Percentiles rank a stretch among this genome's conserved stretches.
Evolutionary conservation across 192 early-diverging fungal species (phyloP).

Genomic region (Backusella parvicylindrica): DNA sequence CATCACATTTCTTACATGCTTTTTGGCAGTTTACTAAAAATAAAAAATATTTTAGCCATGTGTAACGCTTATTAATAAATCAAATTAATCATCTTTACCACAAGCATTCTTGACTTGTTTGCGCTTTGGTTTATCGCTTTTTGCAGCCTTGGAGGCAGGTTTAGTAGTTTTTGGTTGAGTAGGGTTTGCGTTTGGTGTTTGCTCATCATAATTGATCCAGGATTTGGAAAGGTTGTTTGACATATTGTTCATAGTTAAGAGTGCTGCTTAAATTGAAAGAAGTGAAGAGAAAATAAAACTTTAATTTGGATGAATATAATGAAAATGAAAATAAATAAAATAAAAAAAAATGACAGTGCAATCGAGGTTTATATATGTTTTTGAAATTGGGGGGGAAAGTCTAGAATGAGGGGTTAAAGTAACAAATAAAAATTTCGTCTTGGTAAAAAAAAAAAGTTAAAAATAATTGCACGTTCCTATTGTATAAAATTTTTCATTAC

Average conservation of each 20-base stretch:
- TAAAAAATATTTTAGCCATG: not conserved
- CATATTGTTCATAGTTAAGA: conserved; percentile 7
- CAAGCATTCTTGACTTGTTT: conserved; percentile 91
- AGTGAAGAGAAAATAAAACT: conserved; percentile 1
- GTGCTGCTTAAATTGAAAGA: not conserved
- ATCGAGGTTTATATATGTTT: not conserved
- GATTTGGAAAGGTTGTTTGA: not conserved
- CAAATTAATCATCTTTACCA: conserved; percentile 46
- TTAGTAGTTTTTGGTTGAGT: not conserved
- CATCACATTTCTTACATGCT: conserved; percentile 91
- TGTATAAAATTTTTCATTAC: not conserved
- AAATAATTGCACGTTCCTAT: conserved; percentile 6
- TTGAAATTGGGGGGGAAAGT: not conserved
- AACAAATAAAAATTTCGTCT: not conserved
- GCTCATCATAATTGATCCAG: conserved; percentile 3
- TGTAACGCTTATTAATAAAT: conserved; percentile 2
- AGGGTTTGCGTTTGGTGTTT: not conserved
- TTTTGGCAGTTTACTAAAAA: conserved; percentile 76
- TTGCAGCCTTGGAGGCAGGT: not conserved
- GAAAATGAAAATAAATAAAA: not conserved
- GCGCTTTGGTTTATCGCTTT: conserved; percentile 39
- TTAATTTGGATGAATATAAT: not conserved
- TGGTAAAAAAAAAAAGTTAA: conserved; percentile 6
- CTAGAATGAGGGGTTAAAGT: not conserved
- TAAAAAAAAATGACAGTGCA: conserved; percentile 4